Percentiles rank a stretch among this genome's conserved stretches.
Conservation (phyloP, 768 basidiomycete species). For the Boletellus ananas region DNA sequence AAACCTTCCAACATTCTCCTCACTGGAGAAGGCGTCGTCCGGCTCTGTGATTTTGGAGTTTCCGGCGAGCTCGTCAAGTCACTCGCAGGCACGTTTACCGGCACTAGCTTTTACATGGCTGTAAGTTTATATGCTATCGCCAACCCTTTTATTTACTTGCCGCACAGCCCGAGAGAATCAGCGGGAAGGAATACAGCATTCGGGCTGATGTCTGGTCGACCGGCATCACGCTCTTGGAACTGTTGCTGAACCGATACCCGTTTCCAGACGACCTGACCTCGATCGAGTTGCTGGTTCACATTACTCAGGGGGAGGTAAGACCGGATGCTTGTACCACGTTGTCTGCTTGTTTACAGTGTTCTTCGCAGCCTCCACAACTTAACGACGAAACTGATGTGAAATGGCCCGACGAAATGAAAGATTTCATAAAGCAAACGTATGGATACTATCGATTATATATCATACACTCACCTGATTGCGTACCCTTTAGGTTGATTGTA, state of each 20-base stretch:
- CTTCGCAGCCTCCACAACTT: constrained; percentile 68
- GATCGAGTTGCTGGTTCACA: constrained; percentile 93
- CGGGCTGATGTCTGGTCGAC: constrained; percentile 98
- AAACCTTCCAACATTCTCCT: constrained; percentile 93
- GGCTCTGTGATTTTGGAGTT: constrained; percentile 94
- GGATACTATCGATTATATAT: constrained; percentile 26
- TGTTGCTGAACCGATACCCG: constrained; percentile 92
- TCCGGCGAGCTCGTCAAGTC: constrained; percentile 93
- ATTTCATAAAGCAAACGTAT: constrained; percentile 83
- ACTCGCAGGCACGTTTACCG: constrained; percentile 93
- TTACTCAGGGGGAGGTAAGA: constrained; percentile 73
- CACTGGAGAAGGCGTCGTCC: constrained; percentile 84
- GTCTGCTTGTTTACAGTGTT: constrained; percentile 14
- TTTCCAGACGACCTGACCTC: constrained; percentile 88
- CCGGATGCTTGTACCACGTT: neutral
- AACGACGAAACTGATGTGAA: constrained; percentile 61
- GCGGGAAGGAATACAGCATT: constrained; percentile 88
- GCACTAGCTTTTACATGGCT: constrained; percentile 98
- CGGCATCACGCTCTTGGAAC: constrained; percentile 89
- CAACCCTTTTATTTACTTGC: constrained; percentile 2
- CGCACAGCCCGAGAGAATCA: constrained; percentile 86
- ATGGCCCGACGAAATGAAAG: constrained; percentile 87
- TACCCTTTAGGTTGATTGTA: constrained; percentile 56
- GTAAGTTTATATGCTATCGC: constrained; percentile 48
- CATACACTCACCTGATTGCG: constrained; percentile 2